These are phyloP conservation scores for Neurospora sp. DNA, from an alignment of 495 filamentous ascomycete genomes.

Conservation along the genomic window DNA sequence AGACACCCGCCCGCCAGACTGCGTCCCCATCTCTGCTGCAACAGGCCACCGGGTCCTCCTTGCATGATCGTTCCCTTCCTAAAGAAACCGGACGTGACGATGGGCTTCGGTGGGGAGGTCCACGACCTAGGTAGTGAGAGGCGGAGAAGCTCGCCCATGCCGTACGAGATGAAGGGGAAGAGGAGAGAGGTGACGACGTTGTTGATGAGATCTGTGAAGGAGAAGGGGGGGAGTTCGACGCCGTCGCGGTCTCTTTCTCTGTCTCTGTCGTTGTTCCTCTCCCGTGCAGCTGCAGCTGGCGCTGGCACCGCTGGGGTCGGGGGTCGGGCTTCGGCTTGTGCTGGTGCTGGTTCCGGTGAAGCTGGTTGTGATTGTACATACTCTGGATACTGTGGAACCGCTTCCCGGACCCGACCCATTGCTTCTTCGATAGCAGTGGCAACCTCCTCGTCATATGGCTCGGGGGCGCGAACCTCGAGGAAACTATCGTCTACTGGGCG, in stretches of 20 bases:
- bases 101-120: slow-evolving; percentile 34
- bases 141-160: slow-evolving; percentile 60
- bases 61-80: slow-evolving; percentile 10
- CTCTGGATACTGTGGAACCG: neutral
- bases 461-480: neutral
- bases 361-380: neutral
- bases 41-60: slow-evolving; percentile 39
- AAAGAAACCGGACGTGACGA: neutral
- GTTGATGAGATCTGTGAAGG: slow-evolving; percentile 19
- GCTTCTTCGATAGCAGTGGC: neutral
- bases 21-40: slow-evolving; percentile 69
- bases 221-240: slow-evolving; percentile 9
- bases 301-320: neutral
- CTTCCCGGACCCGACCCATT: neutral
- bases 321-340: neutral
- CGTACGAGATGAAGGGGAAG: slow-evolving; percentile 32
- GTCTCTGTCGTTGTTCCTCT: slow-evolving; percentile 4
- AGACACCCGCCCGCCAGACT: slow-evolving; percentile 72
- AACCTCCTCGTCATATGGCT: neutral
- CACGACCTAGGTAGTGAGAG: slow-evolving; percentile 51
- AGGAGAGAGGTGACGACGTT: slow-evolving; percentile 30
- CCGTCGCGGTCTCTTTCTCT: slow-evolving; percentile 4
- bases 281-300: neutral
- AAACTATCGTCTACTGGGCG: neutral
- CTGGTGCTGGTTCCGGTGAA: neutral